These are phyloP conservation scores for Elsinoe ampelina DNA, from an alignment of 2,329 filamentous ascomycete genomes.

Conservation along the genomic window DNA sequence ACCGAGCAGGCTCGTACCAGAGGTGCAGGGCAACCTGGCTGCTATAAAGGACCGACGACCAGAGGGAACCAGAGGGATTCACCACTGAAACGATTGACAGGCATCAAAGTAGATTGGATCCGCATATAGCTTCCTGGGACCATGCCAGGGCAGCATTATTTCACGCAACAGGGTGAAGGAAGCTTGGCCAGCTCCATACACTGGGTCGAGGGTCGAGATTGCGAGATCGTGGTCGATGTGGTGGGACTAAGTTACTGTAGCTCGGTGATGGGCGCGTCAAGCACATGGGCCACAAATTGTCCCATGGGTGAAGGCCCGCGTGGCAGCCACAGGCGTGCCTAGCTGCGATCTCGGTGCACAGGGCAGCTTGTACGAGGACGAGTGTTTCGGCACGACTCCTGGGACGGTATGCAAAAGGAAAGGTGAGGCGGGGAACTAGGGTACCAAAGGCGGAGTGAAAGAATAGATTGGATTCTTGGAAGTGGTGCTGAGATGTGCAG, in stretches of 20 bases:
- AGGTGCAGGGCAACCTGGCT: not conserved
- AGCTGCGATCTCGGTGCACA: not conserved
- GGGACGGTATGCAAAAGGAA: not conserved
- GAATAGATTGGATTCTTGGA: slow-evolving; percentile 4
- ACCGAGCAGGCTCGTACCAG: not conserved
- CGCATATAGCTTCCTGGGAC: not conserved
- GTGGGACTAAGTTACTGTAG: not conserved
- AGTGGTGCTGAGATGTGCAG: not conserved
- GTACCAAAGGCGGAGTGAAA: not conserved
- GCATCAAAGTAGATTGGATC: slow-evolving; percentile 9
- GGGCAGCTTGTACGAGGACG: not conserved
- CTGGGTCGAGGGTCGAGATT: slow-evolving; percentile 1
- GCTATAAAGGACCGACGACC: not conserved
- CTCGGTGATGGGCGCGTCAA: slow-evolving; percentile 1
- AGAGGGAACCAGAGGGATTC: slow-evolving; percentile 3
- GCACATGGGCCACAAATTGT: not conserved
- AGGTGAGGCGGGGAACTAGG: slow-evolving; percentile 1
- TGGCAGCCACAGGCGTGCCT: not conserved
- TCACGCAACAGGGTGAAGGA: not conserved
- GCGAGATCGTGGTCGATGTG: not conserved
- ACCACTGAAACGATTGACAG: slow-evolving; percentile 2
- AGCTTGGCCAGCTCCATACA: not conserved
- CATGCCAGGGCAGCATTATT: not conserved
- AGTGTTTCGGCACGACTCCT: not conserved
- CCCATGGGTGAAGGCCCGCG: slow-evolving; percentile 2